Conservation (phyloP, 306 rosid genomes). For the Gastrolobium villosum region DNA sequence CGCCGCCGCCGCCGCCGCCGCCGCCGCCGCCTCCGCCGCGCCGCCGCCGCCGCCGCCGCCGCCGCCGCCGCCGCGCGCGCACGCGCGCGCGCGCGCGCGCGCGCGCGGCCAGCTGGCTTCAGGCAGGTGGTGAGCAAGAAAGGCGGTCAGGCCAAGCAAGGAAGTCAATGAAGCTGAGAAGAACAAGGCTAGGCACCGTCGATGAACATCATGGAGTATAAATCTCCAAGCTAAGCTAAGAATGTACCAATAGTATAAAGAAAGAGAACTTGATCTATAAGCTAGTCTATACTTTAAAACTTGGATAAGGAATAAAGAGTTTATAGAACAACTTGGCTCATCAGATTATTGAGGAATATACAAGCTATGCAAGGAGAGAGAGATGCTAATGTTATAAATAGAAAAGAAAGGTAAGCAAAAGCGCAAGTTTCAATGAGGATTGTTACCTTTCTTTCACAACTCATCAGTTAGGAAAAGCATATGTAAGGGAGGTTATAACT, state of each 20-base stretch:
- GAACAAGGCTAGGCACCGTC: constrained; percentile 28
- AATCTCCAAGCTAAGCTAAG: constrained; percentile 25
- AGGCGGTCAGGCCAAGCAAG: too few species aligned
- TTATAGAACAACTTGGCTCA: constrained; percentile 15
- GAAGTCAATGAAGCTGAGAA: too few species aligned
- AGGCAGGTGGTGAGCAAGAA: too few species aligned
- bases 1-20: too few species aligned
- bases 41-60: too few species aligned
- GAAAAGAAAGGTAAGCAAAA: constrained; percentile 27
- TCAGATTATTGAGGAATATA: constrained; percentile 41
- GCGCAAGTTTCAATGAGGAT: constrained; percentile 59
- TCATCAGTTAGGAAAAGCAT: constrained; percentile 21
- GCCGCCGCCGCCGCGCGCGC: too few species aligned
- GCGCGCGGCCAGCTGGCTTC: too few species aligned
- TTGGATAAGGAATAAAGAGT: constrained; percentile 50
- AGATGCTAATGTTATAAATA: neutral
- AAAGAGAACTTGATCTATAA: constrained; percentile 52
- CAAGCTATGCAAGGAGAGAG: neutral
- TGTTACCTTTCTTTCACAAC: constrained; percentile 36
- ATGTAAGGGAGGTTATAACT: neutral
- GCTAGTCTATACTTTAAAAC: constrained; percentile 38
- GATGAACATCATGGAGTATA: constrained; percentile 47
- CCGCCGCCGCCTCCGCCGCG: too few species aligned
- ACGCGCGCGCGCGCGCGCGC: too few species aligned
- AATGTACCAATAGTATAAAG: constrained; percentile 34